phyloP scores from a whole-genome alignment of 2,329 filamentous ascomycete genomes.

The Knoxdaviesia proteae region DNA sequence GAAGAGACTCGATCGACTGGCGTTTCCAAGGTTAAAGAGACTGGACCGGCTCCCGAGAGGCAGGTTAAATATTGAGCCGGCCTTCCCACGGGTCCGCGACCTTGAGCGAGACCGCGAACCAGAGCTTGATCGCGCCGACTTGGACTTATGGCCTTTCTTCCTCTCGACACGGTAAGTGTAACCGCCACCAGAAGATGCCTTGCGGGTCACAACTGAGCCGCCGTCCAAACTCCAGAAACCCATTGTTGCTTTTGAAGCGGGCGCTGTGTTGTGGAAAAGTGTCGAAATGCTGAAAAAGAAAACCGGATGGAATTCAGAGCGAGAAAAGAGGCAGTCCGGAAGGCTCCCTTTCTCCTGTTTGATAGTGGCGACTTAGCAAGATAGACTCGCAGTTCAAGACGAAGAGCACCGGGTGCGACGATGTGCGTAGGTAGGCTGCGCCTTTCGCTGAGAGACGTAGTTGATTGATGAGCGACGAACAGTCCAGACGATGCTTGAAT shows the following conservation, averaged over 20 bases:
- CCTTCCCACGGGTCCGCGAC: constrained; percentile 13
- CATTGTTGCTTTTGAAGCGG: not conserved
- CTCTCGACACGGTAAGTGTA: constrained; percentile 1
- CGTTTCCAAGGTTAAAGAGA: constrained; percentile 24
- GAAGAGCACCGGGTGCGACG: too few relatives aligned
- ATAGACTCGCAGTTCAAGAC: too few relatives aligned
- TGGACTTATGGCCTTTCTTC: constrained; percentile 11
- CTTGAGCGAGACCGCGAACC: constrained; percentile 17
- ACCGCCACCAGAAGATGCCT: not conserved
- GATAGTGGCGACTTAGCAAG: too few relatives aligned
- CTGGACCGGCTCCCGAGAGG: constrained; percentile 21
- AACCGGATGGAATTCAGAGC: too few relatives aligned
- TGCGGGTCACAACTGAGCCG: constrained; percentile 1
- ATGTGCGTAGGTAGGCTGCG: too few relatives aligned
- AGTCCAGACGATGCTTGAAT: too few relatives aligned
- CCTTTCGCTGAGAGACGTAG: too few relatives aligned
- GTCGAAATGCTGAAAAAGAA: too few relatives aligned
- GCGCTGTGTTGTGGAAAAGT: too few relatives aligned
- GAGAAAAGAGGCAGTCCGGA: too few relatives aligned
- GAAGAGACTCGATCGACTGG: not conserved
- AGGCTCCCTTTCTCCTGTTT: too few relatives aligned
- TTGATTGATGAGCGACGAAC: too few relatives aligned
- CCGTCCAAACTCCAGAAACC: constrained; percentile 2
- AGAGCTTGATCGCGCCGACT: constrained; percentile 15
- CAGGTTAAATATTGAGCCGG: constrained; percentile 17